Conservation (phyloP, 148 eudicot genomes). For the Amaranthus palmeri region DNA sequence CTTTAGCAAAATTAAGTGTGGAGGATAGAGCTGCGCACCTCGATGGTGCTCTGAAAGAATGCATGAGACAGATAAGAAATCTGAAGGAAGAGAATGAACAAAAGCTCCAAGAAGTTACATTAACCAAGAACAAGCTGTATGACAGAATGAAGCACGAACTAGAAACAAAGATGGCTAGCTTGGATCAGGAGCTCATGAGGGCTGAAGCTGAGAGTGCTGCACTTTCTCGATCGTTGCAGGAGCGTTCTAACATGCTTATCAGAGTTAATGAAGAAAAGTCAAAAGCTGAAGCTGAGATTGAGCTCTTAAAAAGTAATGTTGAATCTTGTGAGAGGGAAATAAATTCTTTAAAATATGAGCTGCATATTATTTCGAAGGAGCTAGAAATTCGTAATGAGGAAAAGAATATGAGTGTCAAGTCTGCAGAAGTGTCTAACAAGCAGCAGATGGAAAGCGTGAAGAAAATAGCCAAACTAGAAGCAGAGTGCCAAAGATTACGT, state of each 20-base stretch:
- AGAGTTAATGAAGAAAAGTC: conserved; percentile 74
- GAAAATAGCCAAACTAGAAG: conserved; percentile 87
- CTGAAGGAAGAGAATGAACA: conserved; percentile 86
- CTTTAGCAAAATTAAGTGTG: conserved; percentile 79
- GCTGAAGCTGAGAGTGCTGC: conserved; percentile 81
- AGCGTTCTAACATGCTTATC: conserved; percentile 76
- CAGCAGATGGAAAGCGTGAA: conserved; percentile 89
- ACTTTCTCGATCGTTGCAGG: conserved; percentile 84
- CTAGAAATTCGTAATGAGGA: conserved; percentile 94
- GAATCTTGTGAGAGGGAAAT: conserved; percentile 89
- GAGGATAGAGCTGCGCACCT: conserved; percentile 84
- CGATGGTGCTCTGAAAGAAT: conserved; percentile 94
- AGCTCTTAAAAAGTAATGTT: conserved; percentile 59
- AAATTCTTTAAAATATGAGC: conserved; percentile 85
- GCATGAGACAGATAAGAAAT: conserved; percentile 89
- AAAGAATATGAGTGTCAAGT: conserved; percentile 81
- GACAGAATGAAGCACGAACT: conserved; percentile 71
- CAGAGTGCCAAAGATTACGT: conserved; percentile 93
- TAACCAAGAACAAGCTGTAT: conserved; percentile 53
- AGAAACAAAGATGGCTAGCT: conserved; percentile 47
- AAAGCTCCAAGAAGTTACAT: conserved; percentile 56
- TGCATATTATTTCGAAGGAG: conserved; percentile 76
- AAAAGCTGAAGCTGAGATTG: conserved; percentile 84
- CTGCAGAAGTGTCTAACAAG: conserved; percentile 90
- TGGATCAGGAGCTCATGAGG: conserved; percentile 70